Conservation (phyloP, 345 rosid genomes). For the Lepidium didymum region DNA sequence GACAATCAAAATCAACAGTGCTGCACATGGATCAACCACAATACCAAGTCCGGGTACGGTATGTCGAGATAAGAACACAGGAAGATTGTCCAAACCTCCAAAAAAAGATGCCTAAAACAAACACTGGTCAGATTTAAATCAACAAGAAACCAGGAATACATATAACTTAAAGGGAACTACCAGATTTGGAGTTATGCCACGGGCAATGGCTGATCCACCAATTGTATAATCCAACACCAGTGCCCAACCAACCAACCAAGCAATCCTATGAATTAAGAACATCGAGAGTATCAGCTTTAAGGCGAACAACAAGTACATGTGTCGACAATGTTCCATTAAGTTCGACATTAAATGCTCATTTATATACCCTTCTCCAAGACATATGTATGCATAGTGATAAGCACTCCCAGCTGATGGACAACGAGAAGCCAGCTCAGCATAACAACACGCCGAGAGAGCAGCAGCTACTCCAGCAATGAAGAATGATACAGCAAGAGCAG, state of each 20-base stretch:
- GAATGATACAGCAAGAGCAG: slow-evolving; percentile 85
- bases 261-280: slow-evolving; percentile 33
- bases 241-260: slow-evolving; percentile 98
- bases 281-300: neutral
- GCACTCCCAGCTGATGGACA: slow-evolving; percentile 99
- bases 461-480: slow-evolving; percentile 92
- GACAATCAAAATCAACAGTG: slow-evolving; percentile 55
- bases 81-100: slow-evolving; percentile 74
- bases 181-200: slow-evolving; percentile 82
- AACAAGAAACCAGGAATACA: neutral
- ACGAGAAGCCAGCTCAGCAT: slow-evolving; percentile 90
- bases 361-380: slow-evolving; percentile 83
- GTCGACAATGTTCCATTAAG: neutral
- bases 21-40: slow-evolving; percentile 86
- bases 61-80: slow-evolving; percentile 61
- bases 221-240: slow-evolving; percentile 86
- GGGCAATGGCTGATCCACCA: slow-evolving; percentile 94
- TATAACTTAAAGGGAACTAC: slow-evolving; percentile 22
- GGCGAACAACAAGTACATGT: neutral
- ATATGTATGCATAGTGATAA: slow-evolving; percentile 90
- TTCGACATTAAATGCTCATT: neutral
- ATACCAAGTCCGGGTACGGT: slow-evolving; percentile 66
- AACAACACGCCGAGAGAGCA: slow-evolving; percentile 91
- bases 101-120: slow-evolving; percentile 57
- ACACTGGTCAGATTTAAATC: neutral